Evolutionary conservation across 176 grass and related monocot genomes (phyloP), one percentile per base, ranked within the genome.

Genomic region (Oryza meyeriana): DNA sequence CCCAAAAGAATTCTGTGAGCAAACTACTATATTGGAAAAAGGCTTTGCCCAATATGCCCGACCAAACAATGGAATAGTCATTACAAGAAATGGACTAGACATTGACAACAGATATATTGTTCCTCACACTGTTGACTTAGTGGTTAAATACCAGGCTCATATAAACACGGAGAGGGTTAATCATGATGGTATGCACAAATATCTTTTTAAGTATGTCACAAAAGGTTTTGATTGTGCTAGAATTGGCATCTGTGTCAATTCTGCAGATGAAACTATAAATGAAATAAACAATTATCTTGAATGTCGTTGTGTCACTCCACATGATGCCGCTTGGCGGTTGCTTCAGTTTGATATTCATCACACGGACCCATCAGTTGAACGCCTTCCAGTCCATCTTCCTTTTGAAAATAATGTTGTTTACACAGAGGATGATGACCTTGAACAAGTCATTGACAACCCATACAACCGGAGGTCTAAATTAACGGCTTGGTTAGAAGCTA

Each of bases 171-270:
- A 50, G 14, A 73, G 25, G 22, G 74, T 76, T 16, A 76, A 61
- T 2, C 52, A 27, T 61, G 33, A 61, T 76, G 50, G 52, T 17
- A 61, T 76, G 74, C 31, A 76, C 6, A 61, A 61, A 61, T 76
- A 76, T 76, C 33, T 76, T 10, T 77, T 77, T 20, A 77, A 77
- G 34, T 77, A 77, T 28, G 17, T 62, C 0, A 77, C 57, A 17
- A 77, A 77, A 5, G 74, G 74, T 7, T 62, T 62, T 61, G 74
- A 77, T 40, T 39, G 57, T 62, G 34, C 74, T 0, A 76, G n/a
- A 28, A 10, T 71, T 71, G 69, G 69, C 1, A 1, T 71, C 22
- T 13, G 47, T 3, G 12, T 2, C 28, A 45, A 10, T 8, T 45
- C 69, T 17, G 17, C 25, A 0, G 0, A 5, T 27, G 4, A 45